A percentile compares a stretch with the other conserved stretches of the same genome.
Evolutionary conservation across 2,329 filamentous ascomycete species (phyloP).

Genomic region (Fusarium succisae): DNA sequence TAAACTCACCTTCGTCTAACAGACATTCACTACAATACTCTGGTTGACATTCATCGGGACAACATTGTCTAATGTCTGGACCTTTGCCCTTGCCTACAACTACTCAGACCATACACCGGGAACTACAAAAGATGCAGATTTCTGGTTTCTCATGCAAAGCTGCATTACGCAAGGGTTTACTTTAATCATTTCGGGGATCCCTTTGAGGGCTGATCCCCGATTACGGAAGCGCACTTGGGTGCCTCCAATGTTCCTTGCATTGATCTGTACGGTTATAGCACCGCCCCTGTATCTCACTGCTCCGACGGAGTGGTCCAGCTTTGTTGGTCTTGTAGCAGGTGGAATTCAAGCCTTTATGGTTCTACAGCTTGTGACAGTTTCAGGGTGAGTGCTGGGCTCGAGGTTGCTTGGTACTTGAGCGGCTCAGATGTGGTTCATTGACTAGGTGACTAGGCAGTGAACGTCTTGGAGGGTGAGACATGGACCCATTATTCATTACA

Average conservation of each 20-base stretch:
- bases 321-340: not conserved
- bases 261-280: not conserved
- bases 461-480: no score
- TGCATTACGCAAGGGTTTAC: not conserved
- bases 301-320: not conserved
- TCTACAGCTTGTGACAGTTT: not conserved
- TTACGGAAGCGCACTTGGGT: not conserved
- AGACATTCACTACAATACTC: not conserved
- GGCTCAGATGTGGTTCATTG: no score
- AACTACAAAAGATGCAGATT: not conserved
- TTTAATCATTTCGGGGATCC: accelerated
- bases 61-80: not conserved
- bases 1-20: accelerated
- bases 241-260: not conserved
- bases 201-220: not conserved
- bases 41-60: not conserved
- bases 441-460: no score
- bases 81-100: not conserved
- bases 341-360: not conserved
- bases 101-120: not conserved
- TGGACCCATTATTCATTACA: no score
- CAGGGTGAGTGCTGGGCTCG: not conserved
- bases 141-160: not conserved
- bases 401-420: no score
- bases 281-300: not conserved